Conservation (phyloP, 2,329 filamentous ascomycete genomes). For the Aspergillus novofumigatus region DNA sequence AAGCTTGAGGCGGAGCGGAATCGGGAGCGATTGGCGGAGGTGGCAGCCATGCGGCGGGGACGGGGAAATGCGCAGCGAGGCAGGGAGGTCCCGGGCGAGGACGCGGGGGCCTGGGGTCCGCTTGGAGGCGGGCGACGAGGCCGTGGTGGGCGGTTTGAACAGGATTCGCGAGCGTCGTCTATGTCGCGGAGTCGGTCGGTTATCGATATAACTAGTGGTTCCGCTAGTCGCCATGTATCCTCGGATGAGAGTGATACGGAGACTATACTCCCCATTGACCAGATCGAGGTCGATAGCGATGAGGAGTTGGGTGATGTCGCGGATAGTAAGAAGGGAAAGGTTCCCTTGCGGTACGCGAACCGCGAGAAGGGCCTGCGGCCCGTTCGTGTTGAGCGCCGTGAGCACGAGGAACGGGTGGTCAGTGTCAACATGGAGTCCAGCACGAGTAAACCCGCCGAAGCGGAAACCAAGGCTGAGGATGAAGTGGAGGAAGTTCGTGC, state of each 20-base stretch:
- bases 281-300: constrained; percentile 54
- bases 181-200: constrained; percentile 27
- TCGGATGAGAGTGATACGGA: constrained; percentile 46
- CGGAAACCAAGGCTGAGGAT: constrained; percentile 28
- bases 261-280: constrained; percentile 52
- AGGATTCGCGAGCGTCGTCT: constrained; percentile 24
- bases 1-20: constrained; percentile 39
- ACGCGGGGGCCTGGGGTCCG: constrained; percentile 27
- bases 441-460: constrained; percentile 41
- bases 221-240: constrained; percentile 28
- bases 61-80: constrained; percentile 25
- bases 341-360: constrained; percentile 20
- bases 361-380: constrained; percentile 41
- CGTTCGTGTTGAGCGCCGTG: constrained; percentile 53
- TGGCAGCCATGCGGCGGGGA: constrained; percentile 36
- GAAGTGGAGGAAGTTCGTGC: constrained; percentile 23
- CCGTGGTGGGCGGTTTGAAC: constrained; percentile 19
- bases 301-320: constrained; percentile 37
- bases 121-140: constrained; percentile 23
- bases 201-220: constrained; percentile 20
- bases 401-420: constrained; percentile 52
- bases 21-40: constrained; percentile 37
- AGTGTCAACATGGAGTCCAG: constrained; percentile 54
- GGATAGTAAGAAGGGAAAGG: constrained; percentile 32
- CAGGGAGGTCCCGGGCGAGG: constrained; percentile 28